Conservation (phyloP, 1,139 yeast species). For the Barnettozyma hawaiiensis region DNA sequence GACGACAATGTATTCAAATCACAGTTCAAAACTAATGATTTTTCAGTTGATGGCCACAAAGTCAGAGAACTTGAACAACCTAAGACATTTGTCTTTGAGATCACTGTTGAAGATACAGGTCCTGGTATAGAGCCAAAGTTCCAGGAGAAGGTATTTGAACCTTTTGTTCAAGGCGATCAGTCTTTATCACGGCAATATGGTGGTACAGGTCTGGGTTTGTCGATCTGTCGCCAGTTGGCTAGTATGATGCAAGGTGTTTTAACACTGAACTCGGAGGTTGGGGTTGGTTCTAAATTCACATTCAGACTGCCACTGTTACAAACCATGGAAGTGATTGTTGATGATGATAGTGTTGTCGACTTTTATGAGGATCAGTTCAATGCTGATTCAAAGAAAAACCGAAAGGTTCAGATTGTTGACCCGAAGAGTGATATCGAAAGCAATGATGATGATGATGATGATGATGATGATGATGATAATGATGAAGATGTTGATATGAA, state of each 20-base stretch:
- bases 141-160: constrained; percentile 86
- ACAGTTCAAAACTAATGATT: constrained; percentile 36
- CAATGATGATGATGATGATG: no score
- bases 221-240: constrained; percentile 88
- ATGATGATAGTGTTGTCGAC: constrained; percentile 26
- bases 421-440: constrained; percentile 10
- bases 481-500: no score
- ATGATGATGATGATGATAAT: no score
- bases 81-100: constrained; percentile 57
- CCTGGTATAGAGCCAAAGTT: constrained; percentile 82
- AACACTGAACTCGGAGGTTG: constrained; percentile 59
- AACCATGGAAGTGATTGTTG: constrained; percentile 49
- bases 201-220: constrained; percentile 92
- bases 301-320: constrained; percentile 76
- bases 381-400: constrained; percentile 34
- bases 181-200: constrained; percentile 87
- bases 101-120: constrained; percentile 84
- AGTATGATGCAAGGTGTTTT: constrained; percentile 84
- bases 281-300: constrained; percentile 75
- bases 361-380: constrained; percentile 45
- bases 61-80: constrained; percentile 31
- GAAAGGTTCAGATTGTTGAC: constrained; percentile 36
- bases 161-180: constrained; percentile 95
- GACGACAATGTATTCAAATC: constrained; percentile 49
- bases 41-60: constrained; percentile 20